phyloP scores from a whole-genome alignment of 2,329 filamentous ascomycete species.

The Fusarium incarnatum region DNA sequence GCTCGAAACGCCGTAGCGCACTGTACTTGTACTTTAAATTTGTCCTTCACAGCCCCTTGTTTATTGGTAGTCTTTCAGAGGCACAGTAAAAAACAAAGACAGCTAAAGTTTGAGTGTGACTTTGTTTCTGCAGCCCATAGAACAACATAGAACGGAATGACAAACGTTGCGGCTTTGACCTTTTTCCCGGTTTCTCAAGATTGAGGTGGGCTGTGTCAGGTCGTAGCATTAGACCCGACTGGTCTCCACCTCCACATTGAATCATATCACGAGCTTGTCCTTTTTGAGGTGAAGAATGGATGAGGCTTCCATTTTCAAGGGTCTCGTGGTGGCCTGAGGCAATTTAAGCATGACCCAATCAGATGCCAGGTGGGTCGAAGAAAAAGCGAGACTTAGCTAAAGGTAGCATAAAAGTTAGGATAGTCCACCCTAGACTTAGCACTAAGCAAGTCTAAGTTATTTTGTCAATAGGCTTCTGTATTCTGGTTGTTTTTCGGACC shows the following conservation, averaged over 20 bases:
- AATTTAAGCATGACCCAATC: conserved; percentile 35
- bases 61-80: not conserved
- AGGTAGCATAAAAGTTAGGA: too few relatives aligned
- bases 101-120: not conserved
- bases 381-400: too few relatives aligned
- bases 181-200: not conserved
- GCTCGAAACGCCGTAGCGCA: conserved; percentile 9
- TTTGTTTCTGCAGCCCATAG: not conserved
- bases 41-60: conserved; percentile 5
- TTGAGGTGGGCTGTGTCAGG: conserved; percentile 35
- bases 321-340: conserved; percentile 39
- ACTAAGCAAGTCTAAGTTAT: too few relatives aligned
- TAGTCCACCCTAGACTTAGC: too few relatives aligned
- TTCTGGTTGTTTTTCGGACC: too few relatives aligned
- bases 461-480: too few relatives aligned
- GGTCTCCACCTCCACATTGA: conserved; percentile 37
- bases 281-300: conserved; percentile 21
- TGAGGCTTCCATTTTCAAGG: conserved; percentile 34
- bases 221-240: conserved; percentile 3
- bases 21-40: conserved; percentile 16
- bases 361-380: not conserved
- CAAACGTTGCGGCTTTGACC: not conserved
- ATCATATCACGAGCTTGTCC: conserved; percentile 32
- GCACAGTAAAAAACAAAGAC: not conserved
- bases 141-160: conserved; percentile 19